Percentiles rank a stretch among this genome's conserved stretches.
Evolutionary conservation across 2,329 filamentous ascomycete species (phyloP).

Genomic region (Colletotrichum orchidophilum): DNA sequence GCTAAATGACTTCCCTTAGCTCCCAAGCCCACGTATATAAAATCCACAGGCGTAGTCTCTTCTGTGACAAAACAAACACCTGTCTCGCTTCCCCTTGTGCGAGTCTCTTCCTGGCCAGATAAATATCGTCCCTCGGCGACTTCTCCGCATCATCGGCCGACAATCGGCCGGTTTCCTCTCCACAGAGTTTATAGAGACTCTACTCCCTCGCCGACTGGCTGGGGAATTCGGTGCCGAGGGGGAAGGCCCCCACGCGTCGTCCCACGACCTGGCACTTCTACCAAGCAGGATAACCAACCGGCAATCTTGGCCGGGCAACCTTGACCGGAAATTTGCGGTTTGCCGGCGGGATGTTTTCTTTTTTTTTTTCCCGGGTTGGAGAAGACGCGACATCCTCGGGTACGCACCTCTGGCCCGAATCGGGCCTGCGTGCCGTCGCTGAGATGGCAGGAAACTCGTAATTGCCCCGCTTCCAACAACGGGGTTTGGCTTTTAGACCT

Average conservation of each 20-base stretch:
- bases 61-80: not conserved
- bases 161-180: not conserved
- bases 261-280: not conserved
- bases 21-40: not conserved
- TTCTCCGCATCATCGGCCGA: not conserved
- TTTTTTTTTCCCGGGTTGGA: too few relatives aligned
- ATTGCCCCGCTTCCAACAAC: not conserved
- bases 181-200: not conserved
- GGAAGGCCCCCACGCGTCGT: not conserved
- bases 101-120: not conserved
- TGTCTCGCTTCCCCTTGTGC: not conserved
- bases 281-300: not conserved
- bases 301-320: not conserved
- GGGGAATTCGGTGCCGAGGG: conserved; percentile 13
- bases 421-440: not conserved
- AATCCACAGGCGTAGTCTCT: not conserved
- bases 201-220: not conserved
- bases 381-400: not conserved
- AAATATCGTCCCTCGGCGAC: not conserved
- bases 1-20: not conserved
- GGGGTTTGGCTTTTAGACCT: not conserved
- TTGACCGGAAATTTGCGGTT: not conserved
- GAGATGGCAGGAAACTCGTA: not conserved
- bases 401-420: not conserved
- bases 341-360: not conserved